Evolutionary conservation across 441 rosid genomes (phyloP).

Genomic region (Populus tomentosa): DNA sequence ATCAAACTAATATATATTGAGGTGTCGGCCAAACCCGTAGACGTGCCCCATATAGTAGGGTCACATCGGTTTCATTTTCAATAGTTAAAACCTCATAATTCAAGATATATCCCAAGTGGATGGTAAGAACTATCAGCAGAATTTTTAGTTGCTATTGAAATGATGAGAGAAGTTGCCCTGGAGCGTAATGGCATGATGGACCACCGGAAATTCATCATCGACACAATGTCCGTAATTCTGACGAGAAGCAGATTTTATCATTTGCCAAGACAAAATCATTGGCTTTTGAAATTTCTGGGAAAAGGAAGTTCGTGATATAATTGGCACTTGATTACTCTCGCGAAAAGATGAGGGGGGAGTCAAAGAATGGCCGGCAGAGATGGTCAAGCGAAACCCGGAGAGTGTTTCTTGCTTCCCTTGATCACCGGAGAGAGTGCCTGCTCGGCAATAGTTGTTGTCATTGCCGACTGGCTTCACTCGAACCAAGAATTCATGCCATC

Average conservation of each 20-base stretch:
- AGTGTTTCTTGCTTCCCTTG: conserved; percentile 61
- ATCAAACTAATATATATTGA: neutral
- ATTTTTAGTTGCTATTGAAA: neutral
- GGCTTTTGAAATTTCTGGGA: neutral
- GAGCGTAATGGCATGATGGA: neutral
- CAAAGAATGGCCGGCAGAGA: conserved; percentile 41
- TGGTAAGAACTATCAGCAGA: neutral
- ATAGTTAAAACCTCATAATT: neutral
- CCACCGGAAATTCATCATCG: neutral
- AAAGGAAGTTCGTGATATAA: neutral
- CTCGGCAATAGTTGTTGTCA: conserved; percentile 38
- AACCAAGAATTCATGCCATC: conserved; percentile 38
- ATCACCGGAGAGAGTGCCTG: conserved; percentile 74
- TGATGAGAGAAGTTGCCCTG: neutral
- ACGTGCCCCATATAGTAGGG: neutral
- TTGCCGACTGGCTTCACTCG: conserved; percentile 55
- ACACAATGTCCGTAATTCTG: too few species aligned
- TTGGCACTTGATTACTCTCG: neutral
- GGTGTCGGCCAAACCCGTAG: neutral
- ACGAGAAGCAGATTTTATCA: too few species aligned
- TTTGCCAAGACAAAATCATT: neutral
- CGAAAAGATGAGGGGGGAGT: conserved; percentile 28
- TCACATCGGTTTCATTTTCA: neutral
- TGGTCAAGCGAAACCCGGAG: conserved; percentile 35
- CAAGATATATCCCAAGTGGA: neutral